Conservation (phyloP, 2,329 filamentous ascomycete species). For the Anthostomella pinea region DNA sequence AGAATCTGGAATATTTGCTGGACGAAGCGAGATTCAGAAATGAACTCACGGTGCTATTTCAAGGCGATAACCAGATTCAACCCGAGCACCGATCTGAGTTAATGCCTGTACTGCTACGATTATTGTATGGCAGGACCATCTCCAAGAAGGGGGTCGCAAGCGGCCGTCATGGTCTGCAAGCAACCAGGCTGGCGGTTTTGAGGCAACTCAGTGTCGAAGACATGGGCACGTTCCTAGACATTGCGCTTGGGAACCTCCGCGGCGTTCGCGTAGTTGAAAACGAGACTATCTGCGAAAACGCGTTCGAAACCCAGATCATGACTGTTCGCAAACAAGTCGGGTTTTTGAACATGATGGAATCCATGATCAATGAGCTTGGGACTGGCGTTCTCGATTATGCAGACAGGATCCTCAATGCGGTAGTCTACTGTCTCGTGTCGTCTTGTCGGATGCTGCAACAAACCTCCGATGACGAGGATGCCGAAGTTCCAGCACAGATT, state of each 20-base stretch:
- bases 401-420: constrained; percentile 66
- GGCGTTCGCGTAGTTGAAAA: constrained; percentile 57
- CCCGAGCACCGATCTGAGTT: constrained; percentile 68
- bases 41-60: constrained; percentile 85
- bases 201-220: constrained; percentile 73
- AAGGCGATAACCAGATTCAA: constrained; percentile 70
- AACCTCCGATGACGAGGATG: constrained; percentile 33
- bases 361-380: constrained; percentile 82
- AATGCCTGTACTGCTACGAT: constrained; percentile 80
- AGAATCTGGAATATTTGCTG: constrained; percentile 80
- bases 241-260: constrained; percentile 71
- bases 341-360: constrained; percentile 85
- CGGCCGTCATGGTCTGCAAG: constrained; percentile 76
- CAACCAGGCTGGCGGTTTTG: constrained; percentile 76
- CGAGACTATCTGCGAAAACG: constrained; percentile 45
- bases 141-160: constrained; percentile 74
- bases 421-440: constrained; percentile 77
- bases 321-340: constrained; percentile 79
- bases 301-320: constrained; percentile 58
- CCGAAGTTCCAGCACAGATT: constrained; percentile 38
- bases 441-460: constrained; percentile 60
- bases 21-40: constrained; percentile 92
- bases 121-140: constrained; percentile 88
- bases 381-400: constrained; percentile 68
- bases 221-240: constrained; percentile 76